Evolutionary conservation across 306 rosid genomes (phyloP).

Genomic region (Lathyrus tuberosus): DNA sequence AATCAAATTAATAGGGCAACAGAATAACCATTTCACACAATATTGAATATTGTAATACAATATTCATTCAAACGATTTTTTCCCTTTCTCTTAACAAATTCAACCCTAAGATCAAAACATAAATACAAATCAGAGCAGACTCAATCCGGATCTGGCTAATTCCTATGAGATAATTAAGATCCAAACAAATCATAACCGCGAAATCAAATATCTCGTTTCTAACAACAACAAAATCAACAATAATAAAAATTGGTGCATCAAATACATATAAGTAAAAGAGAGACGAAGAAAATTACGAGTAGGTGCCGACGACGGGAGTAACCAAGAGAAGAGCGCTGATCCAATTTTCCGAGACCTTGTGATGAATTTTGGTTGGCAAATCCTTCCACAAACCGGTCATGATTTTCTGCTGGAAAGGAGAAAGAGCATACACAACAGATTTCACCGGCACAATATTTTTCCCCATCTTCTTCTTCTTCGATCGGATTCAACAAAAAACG

Average conservation of each 20-base stretch:
- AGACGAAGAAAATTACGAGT: conserved; percentile 45
- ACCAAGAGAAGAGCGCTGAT: conserved; percentile 70
- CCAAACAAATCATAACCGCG: not conserved
- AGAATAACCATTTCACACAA: no score
- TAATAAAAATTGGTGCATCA: not conserved
- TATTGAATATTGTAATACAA: no score
- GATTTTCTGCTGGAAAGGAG: conserved; percentile 93
- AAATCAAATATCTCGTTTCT: not conserved
- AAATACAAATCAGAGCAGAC: not conserved
- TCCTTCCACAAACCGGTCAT: conserved; percentile 87
- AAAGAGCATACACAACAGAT: conserved; percentile 75
- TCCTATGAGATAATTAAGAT: not conserved
- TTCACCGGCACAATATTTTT: conserved; percentile 69
- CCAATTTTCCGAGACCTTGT: conserved; percentile 94
- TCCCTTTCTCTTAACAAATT: not conserved
- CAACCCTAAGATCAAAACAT: conserved; percentile 7
- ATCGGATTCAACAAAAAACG: not conserved
- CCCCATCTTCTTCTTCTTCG: conserved; percentile 59
- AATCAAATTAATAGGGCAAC: no score
- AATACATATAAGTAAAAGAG: not conserved
- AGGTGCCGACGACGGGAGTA: conserved; percentile 62
- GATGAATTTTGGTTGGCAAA: conserved; percentile 72
- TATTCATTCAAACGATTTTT: no score
- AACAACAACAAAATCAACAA: not conserved
- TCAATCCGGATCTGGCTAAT: not conserved